These are phyloP conservation scores for Sanguinoderma infundibulare DNA, from an alignment of 1,284 basidiomycete species.

Conservation along the genomic window DNA sequence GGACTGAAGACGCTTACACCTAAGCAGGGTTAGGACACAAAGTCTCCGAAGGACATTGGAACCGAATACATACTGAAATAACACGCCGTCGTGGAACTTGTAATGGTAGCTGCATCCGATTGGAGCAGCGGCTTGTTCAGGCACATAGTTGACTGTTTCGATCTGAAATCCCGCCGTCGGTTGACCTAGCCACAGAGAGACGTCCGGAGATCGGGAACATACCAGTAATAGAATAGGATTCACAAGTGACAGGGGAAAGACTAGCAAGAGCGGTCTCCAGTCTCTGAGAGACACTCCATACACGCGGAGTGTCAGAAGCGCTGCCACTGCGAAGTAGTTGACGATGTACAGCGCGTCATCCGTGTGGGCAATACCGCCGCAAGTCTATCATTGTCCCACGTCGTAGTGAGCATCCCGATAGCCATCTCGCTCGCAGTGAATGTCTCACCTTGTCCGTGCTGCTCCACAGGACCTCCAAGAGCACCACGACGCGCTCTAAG, in stretches of 20 bases:
- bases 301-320: background rate
- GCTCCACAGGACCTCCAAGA: background rate
- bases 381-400: no score
- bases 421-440: no score
- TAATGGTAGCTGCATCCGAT: no score
- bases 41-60: no score
- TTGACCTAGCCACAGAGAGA: background rate
- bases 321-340: slow-evolving; percentile 3
- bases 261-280: background rate
- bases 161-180: background rate
- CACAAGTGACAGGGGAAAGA: background rate
- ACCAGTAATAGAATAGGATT: no score
- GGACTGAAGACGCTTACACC: background rate
- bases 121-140: no score
- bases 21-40: no score
- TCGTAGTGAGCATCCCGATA: background rate
- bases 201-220: no score
- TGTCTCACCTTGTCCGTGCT: background rate
- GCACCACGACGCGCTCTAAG: background rate
- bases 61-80: no score
- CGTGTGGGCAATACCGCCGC: background rate
- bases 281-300: background rate
- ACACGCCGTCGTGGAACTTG: no score
- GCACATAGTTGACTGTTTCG: no score
- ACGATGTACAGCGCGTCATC: background rate